Percentiles rank a stretch among this genome's conserved stretches.
Evolutionary conservation across 495 filamentous ascomycete species (phyloP).

Genomic region (Cercophora scortea): DNA sequence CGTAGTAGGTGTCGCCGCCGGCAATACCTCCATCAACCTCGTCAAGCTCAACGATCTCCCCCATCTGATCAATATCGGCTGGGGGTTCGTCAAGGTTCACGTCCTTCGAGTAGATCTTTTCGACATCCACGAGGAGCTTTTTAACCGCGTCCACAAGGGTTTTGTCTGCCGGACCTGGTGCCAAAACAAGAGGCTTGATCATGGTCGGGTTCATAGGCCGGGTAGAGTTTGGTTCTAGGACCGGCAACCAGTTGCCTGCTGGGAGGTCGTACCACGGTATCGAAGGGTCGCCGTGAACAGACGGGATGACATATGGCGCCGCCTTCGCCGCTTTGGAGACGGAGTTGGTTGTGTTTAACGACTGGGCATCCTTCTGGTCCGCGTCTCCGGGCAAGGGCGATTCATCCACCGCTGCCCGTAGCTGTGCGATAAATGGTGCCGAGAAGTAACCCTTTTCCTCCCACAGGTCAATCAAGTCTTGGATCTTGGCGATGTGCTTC

Average conservation of each 20-base stretch:
- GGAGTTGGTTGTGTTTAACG: slow-evolving; percentile 5
- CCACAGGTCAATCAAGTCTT: slow-evolving; percentile 67
- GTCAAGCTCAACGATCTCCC: slow-evolving; percentile 56
- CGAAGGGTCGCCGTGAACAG: slow-evolving; percentile 67
- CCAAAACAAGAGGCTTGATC: slow-evolving; percentile 67
- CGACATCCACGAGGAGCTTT: slow-evolving; percentile 57
- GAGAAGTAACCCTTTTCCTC: slow-evolving; percentile 59
- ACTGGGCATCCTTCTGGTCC: neutral
- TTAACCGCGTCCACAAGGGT: slow-evolving; percentile 59
- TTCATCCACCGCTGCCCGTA: slow-evolving; percentile 50
- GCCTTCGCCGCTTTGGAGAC: slow-evolving; percentile 33
- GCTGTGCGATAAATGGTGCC: slow-evolving; percentile 47
- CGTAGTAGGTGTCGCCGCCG: slow-evolving; percentile 70
- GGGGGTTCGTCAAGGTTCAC: slow-evolving; percentile 19
- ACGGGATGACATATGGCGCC: slow-evolving; percentile 63
- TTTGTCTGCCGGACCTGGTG: slow-evolving; percentile 63
- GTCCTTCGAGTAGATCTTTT: slow-evolving; percentile 50
- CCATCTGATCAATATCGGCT: slow-evolving; percentile 63
- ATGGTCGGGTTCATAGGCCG: slow-evolving; percentile 61
- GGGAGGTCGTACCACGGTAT: slow-evolving; percentile 80
- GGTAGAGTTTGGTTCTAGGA: slow-evolving; percentile 68
- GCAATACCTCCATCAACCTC: slow-evolving; percentile 52
- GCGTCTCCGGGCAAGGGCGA: slow-evolving; percentile 15
- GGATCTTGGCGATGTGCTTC: slow-evolving; percentile 59
- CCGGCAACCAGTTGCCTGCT: slow-evolving; percentile 71